phyloP scores from a whole-genome alignment of 108 stramenopile species.

The Skeletonema menzelii region DNA sequence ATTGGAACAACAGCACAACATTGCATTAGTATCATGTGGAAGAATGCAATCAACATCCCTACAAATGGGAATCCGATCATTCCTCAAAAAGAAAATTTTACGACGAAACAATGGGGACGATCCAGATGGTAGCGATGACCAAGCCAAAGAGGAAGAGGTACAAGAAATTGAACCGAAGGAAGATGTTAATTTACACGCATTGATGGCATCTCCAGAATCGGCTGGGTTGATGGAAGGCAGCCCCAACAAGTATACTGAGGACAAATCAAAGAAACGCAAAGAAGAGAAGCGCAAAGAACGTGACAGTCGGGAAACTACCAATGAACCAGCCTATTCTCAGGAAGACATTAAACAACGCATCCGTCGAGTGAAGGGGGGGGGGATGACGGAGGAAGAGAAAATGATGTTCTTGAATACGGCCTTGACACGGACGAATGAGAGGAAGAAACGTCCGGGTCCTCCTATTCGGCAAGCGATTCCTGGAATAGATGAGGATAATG shows the following conservation, averaged over 20 bases:
- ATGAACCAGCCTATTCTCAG: not conserved
- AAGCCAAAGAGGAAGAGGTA: constrained; percentile 1
- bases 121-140: not conserved
- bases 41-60: constrained; percentile 7
- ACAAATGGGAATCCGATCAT: constrained; percentile 43
- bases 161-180: not conserved
- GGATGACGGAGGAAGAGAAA: constrained; percentile 69
- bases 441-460: constrained; percentile 36
- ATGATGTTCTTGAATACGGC: constrained; percentile 47
- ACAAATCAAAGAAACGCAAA: not conserved
- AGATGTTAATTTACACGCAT: constrained; percentile 23
- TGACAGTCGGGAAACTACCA: not conserved
- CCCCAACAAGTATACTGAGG: not conserved
- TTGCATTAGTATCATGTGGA: not conserved
- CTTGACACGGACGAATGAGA: constrained; percentile 32
- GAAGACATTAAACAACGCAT: constrained; percentile 51
- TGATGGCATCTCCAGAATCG: constrained; percentile 32
- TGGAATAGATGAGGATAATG: constrained; percentile 18
- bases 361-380: constrained; percentile 53
- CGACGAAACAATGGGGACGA: constrained; percentile 15
- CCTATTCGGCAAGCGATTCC: constrained; percentile 46
- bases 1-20: not conserved
- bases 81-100: constrained; percentile 31
- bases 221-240: constrained; percentile 35
- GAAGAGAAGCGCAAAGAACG: not conserved